Percentiles rank a stretch among this genome's conserved stretches.
Evolutionary conservation across 352 stramenopile species (phyloP).

Genomic region (Labyrinthula sp.): DNA sequence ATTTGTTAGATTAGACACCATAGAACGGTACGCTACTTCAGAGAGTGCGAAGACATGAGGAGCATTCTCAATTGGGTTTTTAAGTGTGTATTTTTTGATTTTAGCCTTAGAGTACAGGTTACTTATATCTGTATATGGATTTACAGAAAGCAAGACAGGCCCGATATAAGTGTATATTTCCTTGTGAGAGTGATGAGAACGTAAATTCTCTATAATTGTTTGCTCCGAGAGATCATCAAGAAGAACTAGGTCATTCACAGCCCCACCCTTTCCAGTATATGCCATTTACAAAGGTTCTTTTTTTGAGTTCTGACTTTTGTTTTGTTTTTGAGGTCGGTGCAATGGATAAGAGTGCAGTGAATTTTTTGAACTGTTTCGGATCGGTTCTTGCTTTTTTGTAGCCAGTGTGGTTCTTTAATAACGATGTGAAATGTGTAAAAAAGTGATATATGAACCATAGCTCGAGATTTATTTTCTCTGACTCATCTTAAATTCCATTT

Average conservation of each 20-base stretch:
- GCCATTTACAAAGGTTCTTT: too few relatives aligned
- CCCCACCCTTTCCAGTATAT: constrained; percentile 19
- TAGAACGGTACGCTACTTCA: constrained; percentile 56
- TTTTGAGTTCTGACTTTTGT: too few relatives aligned
- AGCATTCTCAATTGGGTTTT: constrained; percentile 39
- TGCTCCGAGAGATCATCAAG: constrained; percentile 15
- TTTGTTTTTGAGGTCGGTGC: too few relatives aligned
- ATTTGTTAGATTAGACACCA: constrained; percentile 48
- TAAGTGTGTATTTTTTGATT: constrained; percentile 33
- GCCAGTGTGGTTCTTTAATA: too few relatives aligned
- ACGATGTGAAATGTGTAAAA: too few relatives aligned
- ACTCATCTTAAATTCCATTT: too few relatives aligned
- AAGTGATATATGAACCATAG: too few relatives aligned
- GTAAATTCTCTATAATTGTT: constrained; percentile 12
- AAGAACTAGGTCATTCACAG: constrained; percentile 30
- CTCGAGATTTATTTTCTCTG: too few relatives aligned
- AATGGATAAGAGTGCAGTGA: too few relatives aligned
- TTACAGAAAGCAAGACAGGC: constrained; percentile 45
- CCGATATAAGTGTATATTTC: constrained; percentile 68
- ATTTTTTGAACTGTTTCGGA: too few relatives aligned
- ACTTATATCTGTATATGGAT: constrained; percentile 40
- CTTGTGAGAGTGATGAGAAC: constrained; percentile 56
- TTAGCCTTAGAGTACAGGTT: constrained; percentile 32
- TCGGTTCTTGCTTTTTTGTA: too few relatives aligned
- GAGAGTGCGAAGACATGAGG: constrained; percentile 67